These are phyloP conservation scores for Mortierella antarctica DNA, from an alignment of 192 early-diverging fungal genomes.

Conservation along the genomic window DNA sequence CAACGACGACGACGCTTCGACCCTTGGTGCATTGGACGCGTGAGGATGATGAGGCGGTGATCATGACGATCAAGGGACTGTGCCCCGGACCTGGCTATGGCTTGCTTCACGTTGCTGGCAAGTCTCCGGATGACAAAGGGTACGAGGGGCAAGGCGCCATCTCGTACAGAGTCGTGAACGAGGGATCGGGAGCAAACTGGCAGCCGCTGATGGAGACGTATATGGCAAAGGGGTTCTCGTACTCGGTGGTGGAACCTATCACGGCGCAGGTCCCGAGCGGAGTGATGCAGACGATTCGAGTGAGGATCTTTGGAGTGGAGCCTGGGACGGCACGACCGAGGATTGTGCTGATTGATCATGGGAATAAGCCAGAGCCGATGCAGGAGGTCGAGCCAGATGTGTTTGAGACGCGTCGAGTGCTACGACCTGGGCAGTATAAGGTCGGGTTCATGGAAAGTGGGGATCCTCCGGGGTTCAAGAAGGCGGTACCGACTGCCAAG, in stretches of 20 bases:
- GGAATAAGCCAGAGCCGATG: not conserved
- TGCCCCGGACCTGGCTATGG: slow-evolving; percentile 30
- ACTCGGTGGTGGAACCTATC: slow-evolving; percentile 28
- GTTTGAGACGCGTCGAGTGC: slow-evolving; percentile 15
- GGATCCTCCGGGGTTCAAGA: too few relatives aligned
- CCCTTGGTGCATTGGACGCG: slow-evolving; percentile 6
- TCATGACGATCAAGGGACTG: slow-evolving; percentile 18
- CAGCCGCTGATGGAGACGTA: slow-evolving; percentile 13
- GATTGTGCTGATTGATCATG: not conserved
- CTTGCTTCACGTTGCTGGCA: not conserved
- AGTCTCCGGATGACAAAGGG: not conserved
- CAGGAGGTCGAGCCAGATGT: slow-evolving; percentile 11
- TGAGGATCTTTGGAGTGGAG: slow-evolving; percentile 12
- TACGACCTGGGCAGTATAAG: slow-evolving; percentile 12
- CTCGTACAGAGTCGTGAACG: slow-evolving; percentile 24
- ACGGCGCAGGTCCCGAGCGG: slow-evolving; percentile 16
- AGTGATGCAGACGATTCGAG: slow-evolving; percentile 11
- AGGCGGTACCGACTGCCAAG: too few relatives aligned
- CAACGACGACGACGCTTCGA: not conserved
- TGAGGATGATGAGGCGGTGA: slow-evolving; percentile 17
- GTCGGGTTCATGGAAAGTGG: slow-evolving; percentile 5
- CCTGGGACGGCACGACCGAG: not conserved
- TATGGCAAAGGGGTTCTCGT: not conserved
- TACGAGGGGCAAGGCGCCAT: not conserved
- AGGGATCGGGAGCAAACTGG: slow-evolving; percentile 21